phyloP scores from a whole-genome alignment of 306 rosid genomes.

The Senna siamea region DNA sequence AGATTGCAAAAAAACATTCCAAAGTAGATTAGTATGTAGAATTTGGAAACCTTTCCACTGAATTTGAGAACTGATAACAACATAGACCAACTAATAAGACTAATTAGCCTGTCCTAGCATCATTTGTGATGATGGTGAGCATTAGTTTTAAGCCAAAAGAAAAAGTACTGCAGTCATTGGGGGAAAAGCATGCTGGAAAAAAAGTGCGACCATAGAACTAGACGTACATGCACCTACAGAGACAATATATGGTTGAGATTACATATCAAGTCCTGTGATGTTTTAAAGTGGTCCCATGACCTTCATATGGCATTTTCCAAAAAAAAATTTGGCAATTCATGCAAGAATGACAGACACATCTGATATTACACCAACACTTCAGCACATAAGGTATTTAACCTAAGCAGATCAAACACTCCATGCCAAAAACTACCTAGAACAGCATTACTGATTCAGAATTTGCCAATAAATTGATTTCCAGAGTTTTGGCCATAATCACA shows the following conservation, averaged over 20 bases:
- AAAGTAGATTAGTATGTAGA: slow-evolving; percentile 18
- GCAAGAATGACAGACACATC: background rate
- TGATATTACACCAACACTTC: slow-evolving; percentile 2
- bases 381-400: background rate
- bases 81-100: slow-evolving; percentile 11
- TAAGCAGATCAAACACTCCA: slow-evolving; percentile 1
- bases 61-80: slow-evolving; percentile 33
- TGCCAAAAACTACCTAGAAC: background rate
- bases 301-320: background rate
- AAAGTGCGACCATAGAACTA: background rate
- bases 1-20: no score
- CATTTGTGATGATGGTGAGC: background rate
- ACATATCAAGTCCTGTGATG: background rate
- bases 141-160: slow-evolving; percentile 1
- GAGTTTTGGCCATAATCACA: no score
- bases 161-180: background rate
- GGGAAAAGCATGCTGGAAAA: background rate
- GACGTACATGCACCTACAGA: background rate
- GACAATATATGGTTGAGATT: background rate
- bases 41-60: slow-evolving; percentile 22
- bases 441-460: background rate
- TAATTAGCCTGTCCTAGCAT: slow-evolving; percentile 11
- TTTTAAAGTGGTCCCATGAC: background rate
- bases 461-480: slow-evolving; percentile 3
- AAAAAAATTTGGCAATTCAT: slow-evolving; percentile 5